Conservation (phyloP, 306 rosid genomes). For the Sicyos baderoa region DNA sequence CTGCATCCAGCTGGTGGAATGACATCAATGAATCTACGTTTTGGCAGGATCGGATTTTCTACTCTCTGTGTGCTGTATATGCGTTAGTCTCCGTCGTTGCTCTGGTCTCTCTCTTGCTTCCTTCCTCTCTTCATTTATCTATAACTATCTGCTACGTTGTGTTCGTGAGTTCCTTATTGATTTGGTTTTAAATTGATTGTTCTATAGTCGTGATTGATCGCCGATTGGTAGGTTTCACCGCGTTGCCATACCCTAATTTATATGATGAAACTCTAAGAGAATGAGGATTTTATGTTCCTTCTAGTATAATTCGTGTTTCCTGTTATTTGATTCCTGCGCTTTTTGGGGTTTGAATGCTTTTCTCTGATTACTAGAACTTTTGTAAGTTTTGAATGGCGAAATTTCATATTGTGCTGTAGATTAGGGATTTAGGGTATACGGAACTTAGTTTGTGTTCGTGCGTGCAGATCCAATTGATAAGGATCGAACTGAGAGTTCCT, state of each 20-base stretch:
- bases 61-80: conserved; percentile 60
- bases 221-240: neutral
- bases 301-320: neutral
- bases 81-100: conserved; percentile 75
- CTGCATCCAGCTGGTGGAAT: conserved; percentile 49
- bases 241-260: neutral
- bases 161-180: neutral
- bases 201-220: neutral
- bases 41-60: conserved; percentile 61
- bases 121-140: neutral
- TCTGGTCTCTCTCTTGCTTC: conserved; percentile 36
- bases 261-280: neutral
- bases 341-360: neutral
- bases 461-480: conserved; percentile 66
- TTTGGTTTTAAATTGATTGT: neutral
- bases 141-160: neutral
- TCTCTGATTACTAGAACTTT: neutral
- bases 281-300: neutral
- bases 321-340: neutral
- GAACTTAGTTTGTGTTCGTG: neutral
- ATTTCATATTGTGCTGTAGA: neutral
- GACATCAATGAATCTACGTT: conserved; percentile 37
- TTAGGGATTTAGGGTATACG: no score
- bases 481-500: conserved; percentile 93
- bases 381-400: conserved; percentile 9